Base-by-base conservation (phyloP, 2,329 filamentous ascomycete genomes). In the Aspergillus uvarum region DNA sequence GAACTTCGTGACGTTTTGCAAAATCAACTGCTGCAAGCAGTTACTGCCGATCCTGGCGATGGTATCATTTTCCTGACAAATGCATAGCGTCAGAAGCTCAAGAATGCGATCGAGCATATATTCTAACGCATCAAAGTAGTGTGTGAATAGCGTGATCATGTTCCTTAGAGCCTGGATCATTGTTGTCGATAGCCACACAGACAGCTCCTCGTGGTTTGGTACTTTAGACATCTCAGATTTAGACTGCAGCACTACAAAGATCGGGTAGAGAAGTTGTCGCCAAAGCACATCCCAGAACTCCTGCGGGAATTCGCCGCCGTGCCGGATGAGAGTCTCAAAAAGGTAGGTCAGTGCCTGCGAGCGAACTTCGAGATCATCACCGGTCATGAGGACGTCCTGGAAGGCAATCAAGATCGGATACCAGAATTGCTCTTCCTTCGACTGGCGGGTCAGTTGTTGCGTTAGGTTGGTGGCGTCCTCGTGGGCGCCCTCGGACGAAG, bases 221-320 rank as follows among this genome's bases (percentile, higher is more conserved):
- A 94, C 93, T 71, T 97, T 97, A 26, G 89, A 89, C 89, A 98
- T 96, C 74, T 99, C 95, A 0, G 94, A 96, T 65, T 95, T 92
- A 19, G 95, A 97, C 67, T 96, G 92, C 48, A 99, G 79, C 2
- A 99, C 96, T 84, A 98, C 93, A 79, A 99, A 99, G 67, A 99
- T 99, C 0, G 95, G 96, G 68, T 96, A 98, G 1, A 99, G 84
- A 60, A 99, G 86, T 74, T 99, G 95, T 53, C 94, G 87, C 93
- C 95, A 99, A 0, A 99, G 84, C 19, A 95, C 96, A 74, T 99
- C 95, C 95, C 95, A 99, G 74, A 99, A 99, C 56, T 96, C 92
- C 1, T 88, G 82, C 3, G 94, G 92, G 70, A 97, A 99, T 67
- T 92, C 90, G 19, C 91, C 90, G 38, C 96, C 95, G 68, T 98